Conservation (phyloP, 306 rosid genomes). For the barrel medic (Medicago truncatula) region DNA sequence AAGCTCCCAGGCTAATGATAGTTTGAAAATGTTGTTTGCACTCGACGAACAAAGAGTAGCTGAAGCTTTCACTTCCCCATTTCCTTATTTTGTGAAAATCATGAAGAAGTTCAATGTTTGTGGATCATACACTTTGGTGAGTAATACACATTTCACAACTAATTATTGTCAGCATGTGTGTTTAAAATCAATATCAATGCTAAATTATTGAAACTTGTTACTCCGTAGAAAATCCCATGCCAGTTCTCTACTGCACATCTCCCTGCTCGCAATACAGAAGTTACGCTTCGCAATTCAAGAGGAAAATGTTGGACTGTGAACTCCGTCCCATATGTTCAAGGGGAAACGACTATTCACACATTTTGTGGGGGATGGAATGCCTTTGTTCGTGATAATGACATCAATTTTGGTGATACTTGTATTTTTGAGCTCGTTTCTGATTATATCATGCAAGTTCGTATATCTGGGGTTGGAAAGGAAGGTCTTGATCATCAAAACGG, state of each 20-base stretch:
- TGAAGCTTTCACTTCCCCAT: slow-evolving; percentile 76
- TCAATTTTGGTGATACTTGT: slow-evolving; percentile 82
- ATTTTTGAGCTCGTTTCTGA: slow-evolving; percentile 78
- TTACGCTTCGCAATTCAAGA: slow-evolving; percentile 68
- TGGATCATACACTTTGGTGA: slow-evolving; percentile 90
- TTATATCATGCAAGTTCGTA: slow-evolving; percentile 73
- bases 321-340: slow-evolving; percentile 86
- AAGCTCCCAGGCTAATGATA: slow-evolving; percentile 62
- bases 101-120: slow-evolving; percentile 91
- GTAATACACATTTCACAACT: slow-evolving; percentile 37
- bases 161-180: slow-evolving; percentile 27
- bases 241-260: slow-evolving; percentile 84
- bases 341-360: slow-evolving; percentile 69
- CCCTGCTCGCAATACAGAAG: slow-evolving; percentile 77
- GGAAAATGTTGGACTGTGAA: slow-evolving; percentile 89
- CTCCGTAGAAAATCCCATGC: slow-evolving; percentile 83
- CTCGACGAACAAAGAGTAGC: slow-evolving; percentile 80
- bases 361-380: slow-evolving; percentile 98
- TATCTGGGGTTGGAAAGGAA: slow-evolving; percentile 69
- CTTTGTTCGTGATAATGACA: slow-evolving; percentile 83
- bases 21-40: slow-evolving; percentile 77
- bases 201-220: slow-evolving; percentile 29
- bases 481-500: slow-evolving; percentile 61
- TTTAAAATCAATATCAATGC: slow-evolving; percentile 32
- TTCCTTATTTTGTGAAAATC: slow-evolving; percentile 85